Evolutionary conservation across 768 basidiomycete genomes (phyloP).

Genomic region (Psilocybe cubensis): DNA sequence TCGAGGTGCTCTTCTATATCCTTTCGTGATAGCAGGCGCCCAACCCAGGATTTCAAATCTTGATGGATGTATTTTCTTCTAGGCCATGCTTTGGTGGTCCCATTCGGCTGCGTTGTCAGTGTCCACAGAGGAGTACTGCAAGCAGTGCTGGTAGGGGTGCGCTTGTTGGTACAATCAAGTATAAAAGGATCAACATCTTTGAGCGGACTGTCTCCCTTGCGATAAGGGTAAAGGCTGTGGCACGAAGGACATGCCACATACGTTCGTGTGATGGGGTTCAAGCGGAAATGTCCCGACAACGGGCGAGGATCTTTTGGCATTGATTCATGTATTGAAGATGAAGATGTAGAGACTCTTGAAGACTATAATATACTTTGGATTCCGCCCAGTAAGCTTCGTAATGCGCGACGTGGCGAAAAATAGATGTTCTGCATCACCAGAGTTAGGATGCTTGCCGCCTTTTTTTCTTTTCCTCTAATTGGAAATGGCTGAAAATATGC

Average conservation of each 20-base stretch:
- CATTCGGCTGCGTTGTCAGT: conserved; percentile 11
- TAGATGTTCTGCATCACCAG: conserved; percentile 19
- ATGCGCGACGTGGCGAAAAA: conserved; percentile 21
- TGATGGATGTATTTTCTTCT: conserved; percentile 1
- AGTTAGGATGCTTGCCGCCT: not conserved
- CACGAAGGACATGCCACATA: not conserved
- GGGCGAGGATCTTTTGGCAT: not conserved
- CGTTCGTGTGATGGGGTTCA: not conserved
- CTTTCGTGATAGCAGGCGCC: conserved; percentile 1
- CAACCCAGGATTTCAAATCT: not conserved
- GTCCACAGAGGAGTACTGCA: conserved; percentile 27
- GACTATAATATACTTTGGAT: conserved; percentile 18
- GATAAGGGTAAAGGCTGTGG: not conserved
- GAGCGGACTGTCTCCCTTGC: not conserved
- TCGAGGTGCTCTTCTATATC: conserved; percentile 17
- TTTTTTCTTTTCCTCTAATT: not conserved
- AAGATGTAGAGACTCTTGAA: no score
- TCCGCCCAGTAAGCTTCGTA: conserved; percentile 21
- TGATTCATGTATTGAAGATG: not conserved
- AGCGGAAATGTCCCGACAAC: not conserved
- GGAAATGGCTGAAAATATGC: not conserved
- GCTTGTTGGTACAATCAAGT: conserved; percentile 31
- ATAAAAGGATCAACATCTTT: conserved; percentile 31
- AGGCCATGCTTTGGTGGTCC: conserved; percentile 10
- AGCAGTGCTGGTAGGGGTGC: conserved; percentile 26